Evolutionary conservation across 371 early-diverging fungal species (phyloP), one percentile per base, ranked within the genome.

Genomic region (Rhizopus sp.): DNA sequence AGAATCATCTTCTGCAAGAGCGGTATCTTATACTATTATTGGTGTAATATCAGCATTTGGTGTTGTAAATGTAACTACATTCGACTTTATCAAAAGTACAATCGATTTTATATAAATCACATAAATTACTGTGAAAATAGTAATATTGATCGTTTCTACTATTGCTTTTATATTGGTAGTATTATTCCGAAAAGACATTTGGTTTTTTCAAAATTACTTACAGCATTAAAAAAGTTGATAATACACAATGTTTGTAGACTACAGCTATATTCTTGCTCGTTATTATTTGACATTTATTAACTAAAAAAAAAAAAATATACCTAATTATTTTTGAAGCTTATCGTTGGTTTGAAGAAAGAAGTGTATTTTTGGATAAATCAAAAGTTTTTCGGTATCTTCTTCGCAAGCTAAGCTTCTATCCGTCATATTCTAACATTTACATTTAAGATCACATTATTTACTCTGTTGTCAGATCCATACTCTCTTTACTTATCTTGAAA

Each of bases 41-140:
- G 63, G 58, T 48, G 63, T 53, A n/a, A 56, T 62, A 12, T 39
- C 62, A 15, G 46, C 50, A 3, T 40, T 23, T 16, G 57, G 53
- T 49, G 62, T 58, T 53, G 7, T 55, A 1, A 55, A 55, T 16
- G 45, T 55, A 33, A 46, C n/a, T n/a, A n/a, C n/a, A n/a, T n/a
- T n/a, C n/a, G n/a, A n/a, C n/a, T n/a, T n/a, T n/a, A n/a, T n/a
- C n/a, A n/a, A n/a, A n/a, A n/a, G n/a, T n/a, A n/a, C n/a, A n/a
- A n/a, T n/a, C n/a, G n/a, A n/a, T n/a, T n/a, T n/a, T n/a, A n/a
- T n/a, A n/a, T n/a, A n/a, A n/a, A n/a, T n/a, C n/a, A n/a, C n/a
- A n/a, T n/a, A n/a, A n/a, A n/a, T n/a, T n/a, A n/a, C n/a, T n/a
- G n/a, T n/a, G n/a, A n/a, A n/a, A n/a, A n/a, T n/a, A n/a, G n/a